phyloP scores from a whole-genome alignment of 2,329 filamentous ascomycete species.

The Sporothrix curviconia region DNA sequence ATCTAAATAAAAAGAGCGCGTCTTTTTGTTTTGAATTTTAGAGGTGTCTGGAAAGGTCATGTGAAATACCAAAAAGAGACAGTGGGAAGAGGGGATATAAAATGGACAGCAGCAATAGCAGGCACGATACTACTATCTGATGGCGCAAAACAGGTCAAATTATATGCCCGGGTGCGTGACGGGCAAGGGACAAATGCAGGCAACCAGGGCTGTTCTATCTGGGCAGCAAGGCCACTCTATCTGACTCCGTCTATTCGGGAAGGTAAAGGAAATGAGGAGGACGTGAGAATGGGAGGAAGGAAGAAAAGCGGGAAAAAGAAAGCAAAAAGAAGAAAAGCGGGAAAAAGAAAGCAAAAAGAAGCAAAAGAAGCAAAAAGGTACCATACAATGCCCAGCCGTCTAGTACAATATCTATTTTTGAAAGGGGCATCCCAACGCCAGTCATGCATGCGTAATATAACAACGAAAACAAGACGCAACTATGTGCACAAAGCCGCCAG shows the following conservation, averaged over 20 bases:
- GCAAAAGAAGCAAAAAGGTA: not conserved
- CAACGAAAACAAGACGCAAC: not conserved
- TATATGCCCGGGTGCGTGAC: not conserved
- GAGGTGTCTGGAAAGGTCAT: not conserved
- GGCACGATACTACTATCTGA: too few relatives aligned
- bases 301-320: not conserved
- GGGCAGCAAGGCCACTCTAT: not conserved
- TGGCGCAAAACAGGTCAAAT: too few relatives aligned
- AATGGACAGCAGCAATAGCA: too few relatives aligned
- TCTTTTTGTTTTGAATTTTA: not conserved
- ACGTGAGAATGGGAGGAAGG: too few relatives aligned
- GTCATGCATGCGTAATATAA: conserved; percentile 1
- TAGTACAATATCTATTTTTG: too few relatives aligned
- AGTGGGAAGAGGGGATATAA: not conserved
- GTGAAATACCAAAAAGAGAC: not conserved
- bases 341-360: not conserved
- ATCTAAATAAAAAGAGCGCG: not conserved
- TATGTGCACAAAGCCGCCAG: not conserved
- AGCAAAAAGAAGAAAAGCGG: not conserved
- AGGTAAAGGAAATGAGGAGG: not conserved
- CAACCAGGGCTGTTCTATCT: not conserved
- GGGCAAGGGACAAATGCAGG: conserved; percentile 7
- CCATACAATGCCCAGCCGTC: not conserved
- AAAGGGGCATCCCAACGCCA: not conserved
- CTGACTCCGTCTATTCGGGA: not conserved